A percentile compares a stretch with the other conserved stretches of the same genome.
Conservation (phyloP, 805 yeast genomes). For the Saccharomyces kudriavzevii region DNA sequence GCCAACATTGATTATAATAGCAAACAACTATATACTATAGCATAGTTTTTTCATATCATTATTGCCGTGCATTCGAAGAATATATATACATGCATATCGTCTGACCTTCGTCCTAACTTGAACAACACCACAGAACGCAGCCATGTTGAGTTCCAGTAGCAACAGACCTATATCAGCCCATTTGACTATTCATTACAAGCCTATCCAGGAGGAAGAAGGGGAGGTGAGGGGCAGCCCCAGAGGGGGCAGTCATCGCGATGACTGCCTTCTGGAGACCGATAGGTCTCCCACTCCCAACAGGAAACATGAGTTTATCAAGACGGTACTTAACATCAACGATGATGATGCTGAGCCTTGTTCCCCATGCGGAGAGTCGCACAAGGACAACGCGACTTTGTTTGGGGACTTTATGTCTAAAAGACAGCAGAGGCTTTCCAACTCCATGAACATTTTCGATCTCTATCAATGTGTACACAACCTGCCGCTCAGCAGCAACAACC, state of each 20-base stretch:
- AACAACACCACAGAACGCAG: neutral
- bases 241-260: neutral
- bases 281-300: neutral
- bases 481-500: neutral
- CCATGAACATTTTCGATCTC: constrained; percentile 11
- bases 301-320: constrained; percentile 6
- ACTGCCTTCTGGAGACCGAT: neutral
- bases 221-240: neutral
- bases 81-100: neutral
- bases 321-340: constrained; percentile 6
- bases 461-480: constrained; percentile 11
- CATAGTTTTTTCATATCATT: neutral
- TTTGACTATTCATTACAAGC: constrained; percentile 4
- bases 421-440: constrained; percentile 3
- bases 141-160: neutral
- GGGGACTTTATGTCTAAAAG: neutral
- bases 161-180: constrained; percentile 9
- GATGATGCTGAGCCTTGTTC: neutral
- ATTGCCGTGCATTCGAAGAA: neutral
- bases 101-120: neutral
- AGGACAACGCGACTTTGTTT: neutral
- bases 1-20: neutral
- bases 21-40: neutral
- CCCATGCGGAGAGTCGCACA: neutral
- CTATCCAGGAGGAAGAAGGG: neutral